A percentile compares a stretch with the other conserved stretches of the same genome.
Evolutionary conservation across 257 asterid species (phyloP).

Genomic region (Solanum clarkiae): DNA sequence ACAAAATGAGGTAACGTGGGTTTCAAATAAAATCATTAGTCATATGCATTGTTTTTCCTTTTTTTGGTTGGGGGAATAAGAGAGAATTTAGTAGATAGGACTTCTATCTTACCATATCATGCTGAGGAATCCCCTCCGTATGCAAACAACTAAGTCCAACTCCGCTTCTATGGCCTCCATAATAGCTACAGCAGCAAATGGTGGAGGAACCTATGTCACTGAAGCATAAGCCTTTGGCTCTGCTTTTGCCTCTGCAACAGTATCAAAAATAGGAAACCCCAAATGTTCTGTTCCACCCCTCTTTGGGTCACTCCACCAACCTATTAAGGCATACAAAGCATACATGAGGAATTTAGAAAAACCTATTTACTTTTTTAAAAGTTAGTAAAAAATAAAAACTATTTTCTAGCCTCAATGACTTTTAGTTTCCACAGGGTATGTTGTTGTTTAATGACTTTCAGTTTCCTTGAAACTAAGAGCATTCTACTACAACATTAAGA

Average conservation of each 20-base stretch:
- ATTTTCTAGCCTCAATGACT: background rate
- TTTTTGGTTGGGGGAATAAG: background rate
- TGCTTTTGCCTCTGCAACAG: constrained; percentile 88
- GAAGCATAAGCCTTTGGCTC: constrained; percentile 91
- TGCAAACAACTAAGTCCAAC: constrained; percentile 84
- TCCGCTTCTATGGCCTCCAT: constrained; percentile 89
- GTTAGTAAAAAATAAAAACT: background rate
- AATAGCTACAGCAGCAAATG: constrained; percentile 87
- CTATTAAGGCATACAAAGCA: constrained; percentile 20
- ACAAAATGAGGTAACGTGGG: background rate
- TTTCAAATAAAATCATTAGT: background rate
- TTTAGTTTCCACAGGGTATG: background rate
- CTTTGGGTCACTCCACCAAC: constrained; percentile 93
- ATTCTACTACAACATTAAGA: background rate
- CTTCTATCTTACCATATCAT: constrained; percentile 65
- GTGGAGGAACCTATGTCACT: constrained; percentile 90
- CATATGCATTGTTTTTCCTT: background rate
- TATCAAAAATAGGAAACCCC: constrained; percentile 89
- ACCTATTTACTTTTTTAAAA: background rate
- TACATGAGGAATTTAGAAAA: background rate
- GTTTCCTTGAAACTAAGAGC: background rate
- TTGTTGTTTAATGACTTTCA: background rate
- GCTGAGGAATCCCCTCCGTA: constrained; percentile 92
- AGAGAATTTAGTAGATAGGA: background rate
- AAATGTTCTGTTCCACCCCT: constrained; percentile 97